Evolutionary conservation across 192 early-diverging fungal genomes (phyloP), one percentile per base, ranked within the genome.

Genomic region (Glomus cerebriforme): DNA sequence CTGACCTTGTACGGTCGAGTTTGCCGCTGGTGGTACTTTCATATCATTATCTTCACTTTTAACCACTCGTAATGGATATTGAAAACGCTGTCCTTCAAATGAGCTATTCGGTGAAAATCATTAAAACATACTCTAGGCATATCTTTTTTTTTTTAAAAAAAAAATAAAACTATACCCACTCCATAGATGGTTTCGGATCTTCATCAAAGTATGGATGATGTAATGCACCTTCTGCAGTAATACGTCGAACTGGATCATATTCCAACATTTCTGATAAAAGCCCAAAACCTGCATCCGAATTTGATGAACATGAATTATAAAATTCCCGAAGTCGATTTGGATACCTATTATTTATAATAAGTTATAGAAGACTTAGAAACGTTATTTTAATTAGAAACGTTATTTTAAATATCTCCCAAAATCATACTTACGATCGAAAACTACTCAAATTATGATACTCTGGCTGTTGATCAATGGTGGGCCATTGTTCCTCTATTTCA

Each of bases 191-290:
- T 32, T 86, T 85, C 3, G 88, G 88, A 35, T 90, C 92, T 75
- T 97, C 96, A 49, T 86, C 84, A 70, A 97, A 97, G 75, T 96
- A 99, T 22, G 96, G 94, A 77, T 99, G 98, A 9, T 89, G 83
- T 12, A 99, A 81, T 0, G 96, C 98, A 67, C 95, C 91, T 75
- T 95, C 92, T 0, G 98, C 98, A 1, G 95, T 92, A 43, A 99
- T 99, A 0, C 98, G 83, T 73, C 91, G 86, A 15, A 82, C 79
- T 0, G 98, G 98, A 84, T 99, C 95, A 76, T 93, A 94, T 0
- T 89, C 87, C 31, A 99, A 86, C 85, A 99, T 73, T 24, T 81
- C 78, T 2, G 86, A 80, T 80, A 98, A 79, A 58, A 99, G 84
- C 75, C 96, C 95, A 24, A 92, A 81, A 1, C 95, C 96, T 64